Conservation (phyloP, 2,329 filamentous ascomycete genomes). For the Fonsecaea pugnacius region DNA sequence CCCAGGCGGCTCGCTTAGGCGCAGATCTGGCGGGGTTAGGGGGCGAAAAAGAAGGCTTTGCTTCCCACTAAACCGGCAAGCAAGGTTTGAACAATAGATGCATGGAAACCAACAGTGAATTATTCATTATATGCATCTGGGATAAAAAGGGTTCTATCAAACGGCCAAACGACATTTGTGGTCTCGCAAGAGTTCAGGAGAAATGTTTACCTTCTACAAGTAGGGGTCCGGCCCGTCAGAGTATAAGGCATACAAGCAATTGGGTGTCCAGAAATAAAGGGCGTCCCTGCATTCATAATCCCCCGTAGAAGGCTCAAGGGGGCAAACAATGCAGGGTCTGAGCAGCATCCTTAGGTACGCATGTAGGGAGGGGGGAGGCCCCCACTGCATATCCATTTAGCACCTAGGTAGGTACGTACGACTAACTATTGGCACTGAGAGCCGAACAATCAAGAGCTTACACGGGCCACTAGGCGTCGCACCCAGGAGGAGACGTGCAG, state of each 20-base stretch:
- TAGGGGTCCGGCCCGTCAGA: no score
- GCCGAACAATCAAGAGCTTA: not conserved
- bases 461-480: not conserved
- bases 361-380: not conserved
- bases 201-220: not conserved
- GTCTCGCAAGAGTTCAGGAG: not conserved
- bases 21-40: constrained; percentile 7
- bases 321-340: not conserved
- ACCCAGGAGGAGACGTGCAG: not conserved
- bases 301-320: not conserved
- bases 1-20: not conserved
- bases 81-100: not conserved
- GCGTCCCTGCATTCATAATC: not conserved
- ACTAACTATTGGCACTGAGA: not conserved
- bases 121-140: not conserved
- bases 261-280: not conserved
- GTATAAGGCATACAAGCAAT: not conserved
- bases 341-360: no score
- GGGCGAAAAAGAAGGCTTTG: not conserved
- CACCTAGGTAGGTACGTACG: not conserved
- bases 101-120: not conserved
- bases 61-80: not conserved
- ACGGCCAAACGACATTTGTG: not conserved
- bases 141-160: not conserved
- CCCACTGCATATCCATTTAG: not conserved